phyloP scores from a whole-genome alignment of 2,329 filamentous ascomycete species.

The Cytospora piceicola region DNA sequence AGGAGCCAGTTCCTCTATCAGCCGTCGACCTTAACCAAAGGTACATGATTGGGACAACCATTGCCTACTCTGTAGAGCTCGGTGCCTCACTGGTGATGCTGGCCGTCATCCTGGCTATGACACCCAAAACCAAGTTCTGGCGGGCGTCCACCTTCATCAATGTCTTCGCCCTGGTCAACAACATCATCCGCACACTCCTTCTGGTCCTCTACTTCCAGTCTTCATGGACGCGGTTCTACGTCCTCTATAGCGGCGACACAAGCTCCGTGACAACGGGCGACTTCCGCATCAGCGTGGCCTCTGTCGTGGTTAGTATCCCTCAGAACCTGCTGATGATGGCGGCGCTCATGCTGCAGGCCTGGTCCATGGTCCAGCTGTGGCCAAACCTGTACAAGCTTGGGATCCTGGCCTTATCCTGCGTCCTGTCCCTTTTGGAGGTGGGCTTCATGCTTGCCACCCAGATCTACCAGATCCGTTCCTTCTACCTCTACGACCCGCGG shows the following conservation, averaged over 20 bases:
- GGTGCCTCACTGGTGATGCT: slow-evolving; percentile 70
- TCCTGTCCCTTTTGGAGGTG: slow-evolving; percentile 39
- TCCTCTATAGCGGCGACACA: slow-evolving; percentile 59
- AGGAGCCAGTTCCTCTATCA: slow-evolving; percentile 8
- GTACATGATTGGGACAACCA: slow-evolving; percentile 45
- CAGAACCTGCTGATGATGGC: slow-evolving; percentile 51
- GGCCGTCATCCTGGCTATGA: slow-evolving; percentile 68
- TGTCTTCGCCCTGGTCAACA: slow-evolving; percentile 60
- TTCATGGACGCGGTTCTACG: slow-evolving; percentile 64
- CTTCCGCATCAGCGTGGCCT: slow-evolving; percentile 44
- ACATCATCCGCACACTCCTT: slow-evolving; percentile 62
- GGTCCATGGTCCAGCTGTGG: slow-evolving; percentile 57
- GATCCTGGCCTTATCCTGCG: slow-evolving; percentile 38
- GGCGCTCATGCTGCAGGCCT: slow-evolving; percentile 56
- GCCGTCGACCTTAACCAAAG: slow-evolving; percentile 41
- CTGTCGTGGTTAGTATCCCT: slow-evolving; percentile 48
- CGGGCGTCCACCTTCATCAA: slow-evolving; percentile 71
- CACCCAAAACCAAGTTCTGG: slow-evolving; percentile 65
- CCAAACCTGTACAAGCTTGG: slow-evolving; percentile 40
- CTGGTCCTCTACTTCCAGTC: slow-evolving; percentile 64
- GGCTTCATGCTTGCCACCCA: slow-evolving; percentile 42
- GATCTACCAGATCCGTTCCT: slow-evolving; percentile 43
- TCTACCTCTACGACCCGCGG: slow-evolving; percentile 33
- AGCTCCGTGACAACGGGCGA: slow-evolving; percentile 48
- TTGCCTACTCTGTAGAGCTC: slow-evolving; percentile 73